These are phyloP conservation scores for Mycena latifolia DNA, from an alignment of 768 basidiomycete genomes.

Conservation along the genomic window DNA sequence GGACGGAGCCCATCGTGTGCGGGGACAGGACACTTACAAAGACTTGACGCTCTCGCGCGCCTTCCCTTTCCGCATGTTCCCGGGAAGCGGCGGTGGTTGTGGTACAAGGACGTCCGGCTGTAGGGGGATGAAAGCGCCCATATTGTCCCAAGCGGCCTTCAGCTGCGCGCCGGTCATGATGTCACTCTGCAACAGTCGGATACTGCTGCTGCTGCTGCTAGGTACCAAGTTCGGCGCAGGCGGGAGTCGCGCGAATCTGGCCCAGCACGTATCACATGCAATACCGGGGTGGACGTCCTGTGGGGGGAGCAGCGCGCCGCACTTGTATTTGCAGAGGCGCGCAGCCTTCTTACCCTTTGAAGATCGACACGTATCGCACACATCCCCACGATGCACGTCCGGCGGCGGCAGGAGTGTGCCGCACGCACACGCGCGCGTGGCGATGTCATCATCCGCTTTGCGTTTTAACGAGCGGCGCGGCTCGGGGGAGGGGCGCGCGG, in stretches of 20 bases:
- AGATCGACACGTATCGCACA: slow-evolving; percentile 5
- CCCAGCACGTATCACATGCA: too few relatives aligned
- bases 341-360: too few relatives aligned
- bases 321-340: too few relatives aligned
- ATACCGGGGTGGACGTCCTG: too few relatives aligned
- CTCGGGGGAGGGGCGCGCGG: neutral
- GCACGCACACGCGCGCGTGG: slow-evolving; percentile 1
- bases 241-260: too few relatives aligned
- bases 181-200: too few relatives aligned
- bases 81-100: neutral
- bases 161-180: neutral
- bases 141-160: too few relatives aligned
- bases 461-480: neutral
- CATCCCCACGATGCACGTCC: neutral
- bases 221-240: too few relatives aligned
- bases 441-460: neutral
- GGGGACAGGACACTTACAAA: slow-evolving; percentile 15
- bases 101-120: neutral
- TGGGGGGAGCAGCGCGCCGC: too few relatives aligned
- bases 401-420: slow-evolving; percentile 23
- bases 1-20: too few relatives aligned
- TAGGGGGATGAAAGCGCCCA: too few relatives aligned
- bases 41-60: slow-evolving; percentile 16
- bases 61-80: slow-evolving; percentile 21
- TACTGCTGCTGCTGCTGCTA: neutral